Base-by-base conservation (phyloP, 192 early-diverging fungal genomes). In the Entomortierella parvispora region DNA sequence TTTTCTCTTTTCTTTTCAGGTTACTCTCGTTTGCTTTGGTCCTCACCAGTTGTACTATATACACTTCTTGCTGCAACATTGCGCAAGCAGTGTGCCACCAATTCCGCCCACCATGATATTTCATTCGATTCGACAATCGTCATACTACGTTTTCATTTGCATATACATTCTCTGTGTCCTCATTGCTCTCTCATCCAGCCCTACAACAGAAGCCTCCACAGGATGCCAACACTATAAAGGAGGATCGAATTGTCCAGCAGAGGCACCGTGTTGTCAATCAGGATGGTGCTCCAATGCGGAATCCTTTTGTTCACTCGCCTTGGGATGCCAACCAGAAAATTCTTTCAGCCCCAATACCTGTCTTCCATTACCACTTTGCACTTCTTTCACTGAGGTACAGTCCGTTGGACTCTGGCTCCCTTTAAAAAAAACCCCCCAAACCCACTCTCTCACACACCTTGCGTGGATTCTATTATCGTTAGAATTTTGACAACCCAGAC, bases 211-310 rank as follows among this genome's bases (percentile, higher is more conserved):
- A 20, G 69, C 43, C 31, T 26, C 68, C 20, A 48, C 25, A 47
- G 71, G 71, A 56, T 80, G 79, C 61, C 54, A 58, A 25, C 62
- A 74, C 37, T 80, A 80, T n/a, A 62, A 76, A 0, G 71, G 62
- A 0, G 78, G 78, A 7, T 49, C 70, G 10, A 77, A 60, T 14
- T 83, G 82, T 50, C 82, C 82, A 5, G 49, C 79, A 50, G 71
- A 83, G n/a, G 78, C 82, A n/a, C 82, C 78, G 11, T 83, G 82
- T 32, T 83, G 82, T 53, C 69, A 83, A 56, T 67, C 55, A 2
- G 82, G 82, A 23, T 81, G 71, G 71, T 81, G 80, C 17, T 71
- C 80, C 20, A 78, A 78, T 44, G 74, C 74, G 42, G 54, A 61
- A 23, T 68, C 68, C 7, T 82, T 77, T 50, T 82, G 80, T 40